Evolutionary conservation across 2,329 filamentous ascomycete species (phyloP).

Genomic region (Zarea fungicola): DNA sequence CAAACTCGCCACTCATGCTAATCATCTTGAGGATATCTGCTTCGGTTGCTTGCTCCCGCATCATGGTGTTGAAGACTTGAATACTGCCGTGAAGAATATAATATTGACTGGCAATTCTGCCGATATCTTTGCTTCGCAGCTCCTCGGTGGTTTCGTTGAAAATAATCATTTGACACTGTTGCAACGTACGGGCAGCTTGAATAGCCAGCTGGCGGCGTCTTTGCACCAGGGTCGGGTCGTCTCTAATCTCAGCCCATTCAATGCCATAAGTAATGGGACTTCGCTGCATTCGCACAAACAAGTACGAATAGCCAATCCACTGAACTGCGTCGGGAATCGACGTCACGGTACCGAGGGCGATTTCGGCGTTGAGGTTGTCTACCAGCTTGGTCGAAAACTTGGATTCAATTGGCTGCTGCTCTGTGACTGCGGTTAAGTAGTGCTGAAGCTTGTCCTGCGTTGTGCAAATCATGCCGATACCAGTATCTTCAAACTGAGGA

Average conservation of each 20-base stretch:
- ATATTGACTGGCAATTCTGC: constrained; percentile 93
- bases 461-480: constrained; percentile 97
- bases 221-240: constrained; percentile 84
- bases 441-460: constrained; percentile 90
- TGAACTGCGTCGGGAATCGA: constrained; percentile 90
- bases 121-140: constrained; percentile 88
- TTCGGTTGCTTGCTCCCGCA: constrained; percentile 79
- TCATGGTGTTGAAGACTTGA: constrained; percentile 93
- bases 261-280: constrained; percentile 93
- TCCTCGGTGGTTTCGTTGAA: constrained; percentile 95
- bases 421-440: constrained; percentile 87
- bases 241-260: constrained; percentile 82
- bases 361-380: constrained; percentile 94
- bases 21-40: constrained; percentile 95
- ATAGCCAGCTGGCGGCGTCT: constrained; percentile 80
- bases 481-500: constrained; percentile 94
- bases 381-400: constrained; percentile 89
- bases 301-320: constrained; percentile 96
- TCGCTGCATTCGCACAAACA: constrained; percentile 93
- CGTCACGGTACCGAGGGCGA: constrained; percentile 88
- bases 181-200: constrained; percentile 78
- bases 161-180: constrained; percentile 97
- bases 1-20: constrained; percentile 94
- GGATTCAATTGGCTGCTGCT: constrained; percentile 97
- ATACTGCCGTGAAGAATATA: constrained; percentile 93